phyloP scores from a whole-genome alignment of 495 filamentous ascomycete species.

The Aspergillus avenaceus region DNA sequence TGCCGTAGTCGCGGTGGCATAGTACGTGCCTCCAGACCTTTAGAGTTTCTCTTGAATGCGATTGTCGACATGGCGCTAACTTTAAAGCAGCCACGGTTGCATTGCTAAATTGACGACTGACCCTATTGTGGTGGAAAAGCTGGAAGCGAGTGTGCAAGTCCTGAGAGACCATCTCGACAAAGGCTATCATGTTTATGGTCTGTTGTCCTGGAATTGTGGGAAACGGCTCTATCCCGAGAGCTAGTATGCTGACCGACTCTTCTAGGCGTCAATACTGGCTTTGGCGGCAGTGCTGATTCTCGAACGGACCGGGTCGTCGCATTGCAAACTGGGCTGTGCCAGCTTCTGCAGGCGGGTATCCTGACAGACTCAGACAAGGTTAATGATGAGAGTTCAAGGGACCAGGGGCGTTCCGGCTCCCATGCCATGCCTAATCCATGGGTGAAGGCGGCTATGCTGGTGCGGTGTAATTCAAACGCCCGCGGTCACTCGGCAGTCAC shows the following conservation, averaged over 20 bases:
- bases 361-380: constrained; percentile 29
- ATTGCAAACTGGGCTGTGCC: constrained; percentile 50
- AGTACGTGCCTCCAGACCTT: neutral
- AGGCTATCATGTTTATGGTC: constrained; percentile 16
- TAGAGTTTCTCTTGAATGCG: neutral
- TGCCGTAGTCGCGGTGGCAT: constrained; percentile 13
- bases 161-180: constrained; percentile 15
- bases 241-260: neutral
- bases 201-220: neutral
- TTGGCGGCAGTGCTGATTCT: constrained; percentile 62
- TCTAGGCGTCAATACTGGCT: constrained; percentile 62
- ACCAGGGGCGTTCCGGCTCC: constrained; percentile 4
- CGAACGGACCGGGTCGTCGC: constrained; percentile 34
- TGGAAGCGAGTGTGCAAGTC: constrained; percentile 12
- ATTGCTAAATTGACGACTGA: constrained; percentile 10
- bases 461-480: constrained; percentile 50
- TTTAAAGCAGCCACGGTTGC: constrained; percentile 10
- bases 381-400: constrained; percentile 12
- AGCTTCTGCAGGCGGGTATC: constrained; percentile 50
- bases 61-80: neutral
- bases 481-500: constrained; percentile 54
- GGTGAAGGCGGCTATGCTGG: constrained; percentile 50
- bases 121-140: constrained; percentile 2
- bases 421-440: constrained; percentile 44
- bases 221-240: neutral